Evolutionary conservation across 257 asterid genomes (phyloP).

Genomic region (Solanum appendiculatum): DNA sequence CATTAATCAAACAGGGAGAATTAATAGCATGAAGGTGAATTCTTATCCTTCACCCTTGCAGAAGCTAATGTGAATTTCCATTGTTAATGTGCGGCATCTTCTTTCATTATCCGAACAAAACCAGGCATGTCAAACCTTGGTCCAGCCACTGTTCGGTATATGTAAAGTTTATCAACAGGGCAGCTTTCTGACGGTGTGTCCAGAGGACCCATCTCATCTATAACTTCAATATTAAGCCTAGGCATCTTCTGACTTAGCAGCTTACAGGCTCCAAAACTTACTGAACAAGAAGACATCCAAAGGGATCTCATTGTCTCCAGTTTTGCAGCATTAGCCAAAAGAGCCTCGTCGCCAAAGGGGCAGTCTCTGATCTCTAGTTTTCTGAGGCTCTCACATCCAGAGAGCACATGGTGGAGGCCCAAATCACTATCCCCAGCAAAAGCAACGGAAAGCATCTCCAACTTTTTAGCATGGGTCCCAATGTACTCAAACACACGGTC

Average conservation of each 20-base stretch:
- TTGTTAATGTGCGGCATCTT: background rate
- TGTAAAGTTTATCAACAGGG: constrained; percentile 29
- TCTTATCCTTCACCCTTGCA: background rate
- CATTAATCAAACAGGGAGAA: background rate
- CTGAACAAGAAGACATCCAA: constrained; percentile 26
- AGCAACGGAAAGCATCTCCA: constrained; percentile 19
- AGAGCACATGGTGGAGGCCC: constrained; percentile 18
- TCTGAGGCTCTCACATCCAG: constrained; percentile 16
- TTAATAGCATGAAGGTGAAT: background rate
- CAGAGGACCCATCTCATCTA: constrained; percentile 8
- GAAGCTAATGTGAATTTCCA: background rate
- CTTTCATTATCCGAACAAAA: constrained; percentile 13
- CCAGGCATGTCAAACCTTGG: constrained; percentile 28
- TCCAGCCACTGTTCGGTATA: constrained; percentile 34
- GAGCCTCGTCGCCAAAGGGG: constrained; percentile 16
- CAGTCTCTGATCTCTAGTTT: constrained; percentile 19
- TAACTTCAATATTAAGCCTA: constrained; percentile 14
- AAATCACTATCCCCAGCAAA: constrained; percentile 21
- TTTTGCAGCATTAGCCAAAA: constrained; percentile 16
- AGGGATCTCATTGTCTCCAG: constrained; percentile 19
- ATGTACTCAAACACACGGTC: constrained; percentile 14
- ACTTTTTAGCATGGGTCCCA: constrained; percentile 15
- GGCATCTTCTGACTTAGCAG: constrained; percentile 16
- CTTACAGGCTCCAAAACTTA: constrained; percentile 19
- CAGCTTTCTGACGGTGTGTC: constrained; percentile 11